Evolutionary conservation across 257 asterid genomes (phyloP).

Genomic region (Penstemon eatonii): DNA sequence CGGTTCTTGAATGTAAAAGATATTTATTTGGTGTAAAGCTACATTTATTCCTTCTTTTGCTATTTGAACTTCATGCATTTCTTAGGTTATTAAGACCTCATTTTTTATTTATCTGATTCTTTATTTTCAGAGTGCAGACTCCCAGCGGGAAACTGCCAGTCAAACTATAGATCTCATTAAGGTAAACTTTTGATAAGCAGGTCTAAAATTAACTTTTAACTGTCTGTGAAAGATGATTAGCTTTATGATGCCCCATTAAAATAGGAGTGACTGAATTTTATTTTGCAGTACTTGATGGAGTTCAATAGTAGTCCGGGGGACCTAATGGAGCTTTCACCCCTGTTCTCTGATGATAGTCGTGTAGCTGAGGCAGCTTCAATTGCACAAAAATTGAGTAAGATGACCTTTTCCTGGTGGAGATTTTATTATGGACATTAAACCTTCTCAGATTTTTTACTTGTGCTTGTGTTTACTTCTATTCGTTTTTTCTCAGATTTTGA

Average conservation of each 20-base stretch:
- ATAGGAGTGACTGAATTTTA: slow-evolving; percentile 26
- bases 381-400: slow-evolving; percentile 96
- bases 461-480: too few species aligned
- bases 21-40: slow-evolving; percentile 11
- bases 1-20: neutral
- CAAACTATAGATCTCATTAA: slow-evolving; percentile 96
- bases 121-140: slow-evolving; percentile 86
- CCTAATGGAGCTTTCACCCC: slow-evolving; percentile 95
- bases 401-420: slow-evolving; percentile 14
- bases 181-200: slow-evolving; percentile 41
- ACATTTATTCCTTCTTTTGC: slow-evolving; percentile 13
- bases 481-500: too few species aligned
- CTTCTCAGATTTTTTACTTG: too few species aligned
- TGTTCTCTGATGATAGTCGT: slow-evolving; percentile 96
- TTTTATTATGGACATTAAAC: too few species aligned
- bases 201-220: neutral
- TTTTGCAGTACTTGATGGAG: slow-evolving; percentile 95
- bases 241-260: slow-evolving; percentile 17
- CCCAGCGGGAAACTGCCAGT: slow-evolving; percentile 97
- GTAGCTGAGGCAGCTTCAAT: slow-evolving; percentile 99
- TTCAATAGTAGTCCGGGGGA: slow-evolving; percentile 97
- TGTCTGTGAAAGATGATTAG: neutral
- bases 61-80: neutral
- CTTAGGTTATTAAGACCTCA: neutral
- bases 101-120: slow-evolving; percentile 6